Evolutionary conservation across 345 rosid species (phyloP).

Genomic region (Stellera chamaejasme): DNA sequence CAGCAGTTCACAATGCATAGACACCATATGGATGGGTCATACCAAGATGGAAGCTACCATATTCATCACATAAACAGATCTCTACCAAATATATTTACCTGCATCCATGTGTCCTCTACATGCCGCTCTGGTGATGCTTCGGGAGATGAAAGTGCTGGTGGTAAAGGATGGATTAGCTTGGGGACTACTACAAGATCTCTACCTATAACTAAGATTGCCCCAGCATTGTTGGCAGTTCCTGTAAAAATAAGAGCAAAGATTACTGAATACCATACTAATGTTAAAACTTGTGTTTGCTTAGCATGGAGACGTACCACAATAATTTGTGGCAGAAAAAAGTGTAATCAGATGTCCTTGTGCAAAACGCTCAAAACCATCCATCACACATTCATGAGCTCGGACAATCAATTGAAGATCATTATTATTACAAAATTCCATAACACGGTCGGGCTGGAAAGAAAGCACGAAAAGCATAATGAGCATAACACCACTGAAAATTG

Average conservation of each 20-base stretch:
- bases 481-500: neutral
- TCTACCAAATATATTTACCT: slow-evolving; percentile 37
- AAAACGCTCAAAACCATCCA: slow-evolving; percentile 99
- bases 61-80: neutral
- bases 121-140: slow-evolving; percentile 82
- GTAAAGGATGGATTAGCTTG: slow-evolving; percentile 91
- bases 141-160: slow-evolving; percentile 85
- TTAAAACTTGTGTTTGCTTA: neutral
- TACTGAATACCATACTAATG: slow-evolving; percentile 2
- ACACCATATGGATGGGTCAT: too few species aligned
- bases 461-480: slow-evolving; percentile 14
- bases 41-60: too few species aligned
- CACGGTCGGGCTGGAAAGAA: slow-evolving; percentile 85
- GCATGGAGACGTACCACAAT: slow-evolving; percentile 53
- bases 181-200: slow-evolving; percentile 99
- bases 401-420: slow-evolving; percentile 97
- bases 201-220: slow-evolving; percentile 95
- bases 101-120: slow-evolving; percentile 98
- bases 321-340: slow-evolving; percentile 94
- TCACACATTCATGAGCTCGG: slow-evolving; percentile 97
- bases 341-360: slow-evolving; percentile 98
- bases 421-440: slow-evolving; percentile 97
- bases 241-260: slow-evolving; percentile 9
- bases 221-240: slow-evolving; percentile 99
- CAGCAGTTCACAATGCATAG: too few species aligned